Evolutionary conservation across 2,329 filamentous ascomycete genomes (phyloP).

Genomic region (Colletotrichum tanaceti): DNA sequence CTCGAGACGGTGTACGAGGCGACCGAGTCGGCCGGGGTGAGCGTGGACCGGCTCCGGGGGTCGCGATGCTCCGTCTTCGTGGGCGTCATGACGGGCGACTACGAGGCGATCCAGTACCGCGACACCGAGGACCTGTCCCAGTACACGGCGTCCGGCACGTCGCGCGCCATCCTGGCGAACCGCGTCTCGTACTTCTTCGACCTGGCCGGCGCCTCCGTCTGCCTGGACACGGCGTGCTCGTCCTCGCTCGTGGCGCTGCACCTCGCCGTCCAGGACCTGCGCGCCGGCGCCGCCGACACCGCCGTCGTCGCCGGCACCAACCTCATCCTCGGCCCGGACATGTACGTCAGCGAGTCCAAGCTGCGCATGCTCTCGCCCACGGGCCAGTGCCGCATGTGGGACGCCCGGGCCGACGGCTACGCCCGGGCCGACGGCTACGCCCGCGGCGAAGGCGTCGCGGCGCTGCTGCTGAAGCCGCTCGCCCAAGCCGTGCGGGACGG

Average conservation of each 20-base stretch:
- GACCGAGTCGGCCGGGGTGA: constrained; percentile 41
- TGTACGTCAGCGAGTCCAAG: constrained; percentile 40
- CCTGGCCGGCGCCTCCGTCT: constrained; percentile 52
- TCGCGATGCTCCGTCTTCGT: constrained; percentile 26
- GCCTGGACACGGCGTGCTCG: constrained; percentile 60
- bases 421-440: constrained; percentile 48
- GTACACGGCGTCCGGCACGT: constrained; percentile 44
- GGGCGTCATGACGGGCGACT: constrained; percentile 45
- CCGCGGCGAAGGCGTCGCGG: constrained; percentile 59
- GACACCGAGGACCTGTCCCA: constrained; percentile 44
- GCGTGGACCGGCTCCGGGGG: constrained; percentile 24
- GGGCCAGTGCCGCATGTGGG: constrained; percentile 46
- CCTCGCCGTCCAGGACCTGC: constrained; percentile 52
- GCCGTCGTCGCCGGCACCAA: constrained; percentile 50
- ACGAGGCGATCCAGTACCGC: constrained; percentile 44
- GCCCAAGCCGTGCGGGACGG: constrained; percentile 56
- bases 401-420: too few relatives aligned
- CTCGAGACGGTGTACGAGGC: constrained; percentile 52
- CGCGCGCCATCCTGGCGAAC: constrained; percentile 50
- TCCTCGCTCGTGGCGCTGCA: constrained; percentile 57
- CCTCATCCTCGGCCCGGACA: constrained; percentile 35
- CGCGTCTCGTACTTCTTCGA: constrained; percentile 57
- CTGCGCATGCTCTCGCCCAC: constrained; percentile 40
- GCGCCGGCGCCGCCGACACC: constrained; percentile 45
- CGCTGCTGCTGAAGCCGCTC: constrained; percentile 63